Conservation (phyloP, 495 filamentous ascomycete species). For the Extremus antarcticus region DNA sequence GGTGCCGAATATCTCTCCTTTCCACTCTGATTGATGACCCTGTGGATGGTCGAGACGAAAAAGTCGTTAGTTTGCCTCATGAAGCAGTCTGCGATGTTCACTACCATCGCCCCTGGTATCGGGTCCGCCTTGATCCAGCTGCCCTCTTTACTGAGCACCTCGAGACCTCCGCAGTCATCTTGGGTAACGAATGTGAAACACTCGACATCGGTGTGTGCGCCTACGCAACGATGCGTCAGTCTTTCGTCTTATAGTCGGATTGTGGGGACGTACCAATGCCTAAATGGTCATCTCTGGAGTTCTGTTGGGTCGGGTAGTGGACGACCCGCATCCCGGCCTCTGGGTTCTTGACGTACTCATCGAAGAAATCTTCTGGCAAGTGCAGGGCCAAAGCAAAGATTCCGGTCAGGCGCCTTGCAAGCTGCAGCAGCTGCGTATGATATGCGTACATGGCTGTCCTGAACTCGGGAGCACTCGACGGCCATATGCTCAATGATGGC, state of each 20-base stretch:
- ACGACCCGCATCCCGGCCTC: slow-evolving; percentile 11
- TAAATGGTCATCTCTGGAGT: neutral
- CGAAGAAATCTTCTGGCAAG: slow-evolving; percentile 6
- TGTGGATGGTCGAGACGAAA: slow-evolving; percentile 18
- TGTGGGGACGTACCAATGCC: slow-evolving; percentile 7
- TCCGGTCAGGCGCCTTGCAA: slow-evolving; percentile 1
- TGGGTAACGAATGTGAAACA: slow-evolving; percentile 22
- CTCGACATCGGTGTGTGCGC: slow-evolving; percentile 13
- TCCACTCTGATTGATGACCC: slow-evolving; percentile 15
- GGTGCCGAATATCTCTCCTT: slow-evolving; percentile 14
- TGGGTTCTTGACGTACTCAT: slow-evolving; percentile 10
- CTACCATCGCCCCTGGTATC: slow-evolving; percentile 37
- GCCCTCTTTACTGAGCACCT: slow-evolving; percentile 39
- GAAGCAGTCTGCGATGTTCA: slow-evolving; percentile 48
- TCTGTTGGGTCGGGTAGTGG: slow-evolving; percentile 16
- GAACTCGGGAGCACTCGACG: slow-evolving; percentile 18
- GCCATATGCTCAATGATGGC: slow-evolving; percentile 19
- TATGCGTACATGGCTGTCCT: slow-evolving; percentile 15
- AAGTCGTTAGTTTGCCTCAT: slow-evolving; percentile 21
- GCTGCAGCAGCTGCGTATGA: slow-evolving; percentile 5
- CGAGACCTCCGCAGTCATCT: slow-evolving; percentile 34
- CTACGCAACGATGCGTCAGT: neutral
- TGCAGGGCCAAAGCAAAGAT: slow-evolving; percentile 11
- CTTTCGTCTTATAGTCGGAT: slow-evolving; percentile 1
- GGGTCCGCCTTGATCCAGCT: slow-evolving; percentile 35